Evolutionary conservation across 306 rosid genomes (phyloP), one percentile per base, ranked within the genome.

Genomic region (Corylus americana): DNA sequence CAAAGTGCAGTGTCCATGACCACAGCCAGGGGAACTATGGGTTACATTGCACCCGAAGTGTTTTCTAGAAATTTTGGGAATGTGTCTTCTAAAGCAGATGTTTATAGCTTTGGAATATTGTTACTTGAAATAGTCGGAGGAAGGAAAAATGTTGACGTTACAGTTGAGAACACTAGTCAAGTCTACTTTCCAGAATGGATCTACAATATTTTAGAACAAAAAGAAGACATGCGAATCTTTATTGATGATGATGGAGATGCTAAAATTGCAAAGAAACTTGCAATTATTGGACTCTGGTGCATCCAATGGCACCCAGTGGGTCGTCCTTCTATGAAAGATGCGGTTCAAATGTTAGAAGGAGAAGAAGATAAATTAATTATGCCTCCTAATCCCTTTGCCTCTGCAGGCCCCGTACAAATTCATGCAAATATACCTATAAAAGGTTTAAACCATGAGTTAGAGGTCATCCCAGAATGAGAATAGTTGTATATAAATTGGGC

Each of bases 21-120:
- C 10, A 3, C 55, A 8, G 81, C 85, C 1, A 83, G 83, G 14
- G 87, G 89, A 5, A 86, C 87, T 1, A n/a, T 80, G 17, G 89
- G 89, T 25, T 77, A 83, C 27, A 86, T 86, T 70, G 87, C 85
- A 4, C 87, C 83, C 0, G 87, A 83, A 63, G 86, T 83, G 8
- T 74, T 82, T 25, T 82, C 79, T 0, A 80, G 88, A 47, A 87
- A 87, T 55, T 71, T 87, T 20, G 85, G 86, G 2, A 37, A 82
- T 8, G 79, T 82, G 10, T 82, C 86, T 8, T 82, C 71, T 8
- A 87, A 87, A 20, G 80, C 83, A 39, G 86, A 84, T 27, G 78
- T 82, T 61, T 87, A 82, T 3, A 85, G 82, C 18, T 85, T 70
- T 10, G 82, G 87, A 59, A 75, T 85, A 81, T 47, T 85, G 79